Percentiles rank a stretch among this genome's conserved stretches.
phyloP scores from a whole-genome alignment of 2,329 filamentous ascomycete genomes.

The Cladosporium austrohemisphaericum region DNA sequence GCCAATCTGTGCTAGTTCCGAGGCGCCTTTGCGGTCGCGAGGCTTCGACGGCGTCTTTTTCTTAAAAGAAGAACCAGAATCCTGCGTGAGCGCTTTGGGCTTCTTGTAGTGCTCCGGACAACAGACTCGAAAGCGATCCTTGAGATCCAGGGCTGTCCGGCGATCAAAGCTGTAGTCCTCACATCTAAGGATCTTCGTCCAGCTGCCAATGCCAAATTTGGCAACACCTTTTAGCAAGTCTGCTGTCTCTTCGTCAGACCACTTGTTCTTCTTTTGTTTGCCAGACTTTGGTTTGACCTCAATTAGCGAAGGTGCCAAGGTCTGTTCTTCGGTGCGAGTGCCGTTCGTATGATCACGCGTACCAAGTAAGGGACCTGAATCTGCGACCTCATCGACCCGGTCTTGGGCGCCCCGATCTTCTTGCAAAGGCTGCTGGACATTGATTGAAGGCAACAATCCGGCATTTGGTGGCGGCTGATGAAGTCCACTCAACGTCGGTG shows the following conservation, averaged over 20 bases:
- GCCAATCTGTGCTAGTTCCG: slow-evolving; percentile 42
- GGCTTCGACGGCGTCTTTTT: slow-evolving; percentile 18
- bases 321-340: too few relatives aligned
- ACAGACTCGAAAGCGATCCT: slow-evolving; percentile 50
- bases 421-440: slow-evolving; percentile 31
- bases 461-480: slow-evolving; percentile 62
- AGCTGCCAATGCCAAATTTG: slow-evolving; percentile 60
- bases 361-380: background rate
- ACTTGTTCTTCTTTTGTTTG: slow-evolving; percentile 44
- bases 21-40: slow-evolving; percentile 26
- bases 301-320: background rate
- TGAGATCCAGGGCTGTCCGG: slow-evolving; percentile 59
- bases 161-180: slow-evolving; percentile 55
- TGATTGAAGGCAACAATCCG: slow-evolving; percentile 58
- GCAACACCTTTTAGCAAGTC: slow-evolving; percentile 56
- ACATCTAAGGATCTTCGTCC: slow-evolving; percentile 60
- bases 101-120: slow-evolving; percentile 26
- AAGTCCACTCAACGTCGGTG: slow-evolving; percentile 54
- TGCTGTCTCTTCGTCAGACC: slow-evolving; percentile 60
- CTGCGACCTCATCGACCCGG: background rate
- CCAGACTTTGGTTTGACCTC: background rate
- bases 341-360: background rate
- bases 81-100: background rate
- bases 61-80: background rate
- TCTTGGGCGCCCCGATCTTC: background rate